Evolutionary conservation across 805 yeast species (phyloP).

Genomic region (Scheffersomyces amazonensis): DNA sequence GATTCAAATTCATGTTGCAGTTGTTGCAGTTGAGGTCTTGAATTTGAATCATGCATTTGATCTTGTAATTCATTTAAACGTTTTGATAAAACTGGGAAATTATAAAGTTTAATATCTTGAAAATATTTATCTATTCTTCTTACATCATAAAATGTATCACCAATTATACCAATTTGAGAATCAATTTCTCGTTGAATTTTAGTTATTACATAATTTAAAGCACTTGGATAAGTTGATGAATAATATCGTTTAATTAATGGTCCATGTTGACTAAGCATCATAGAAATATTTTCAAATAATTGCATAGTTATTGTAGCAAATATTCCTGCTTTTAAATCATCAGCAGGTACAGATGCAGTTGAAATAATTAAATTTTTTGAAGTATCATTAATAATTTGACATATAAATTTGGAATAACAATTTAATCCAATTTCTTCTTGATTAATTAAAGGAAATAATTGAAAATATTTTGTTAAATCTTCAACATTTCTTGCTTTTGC

Average conservation of each 20-base stretch:
- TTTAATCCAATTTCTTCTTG: conserved; percentile 68
- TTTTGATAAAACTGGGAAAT: conserved; percentile 24
- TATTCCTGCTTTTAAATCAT: conserved; percentile 40
- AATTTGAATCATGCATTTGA: conserved; percentile 4
- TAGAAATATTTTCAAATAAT: conserved; percentile 79
- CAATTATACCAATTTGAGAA: conserved; percentile 83
- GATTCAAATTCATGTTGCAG: conserved; percentile 13
- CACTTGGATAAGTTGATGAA: conserved; percentile 45
- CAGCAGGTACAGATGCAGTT: conserved; percentile 3
- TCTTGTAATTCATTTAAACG: conserved; percentile 11
- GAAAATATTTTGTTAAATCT: conserved; percentile 73
- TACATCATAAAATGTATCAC: conserved; percentile 81
- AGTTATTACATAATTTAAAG: conserved; percentile 65
- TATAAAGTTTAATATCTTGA: conserved; percentile 53
- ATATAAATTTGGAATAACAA: conserved; percentile 82
- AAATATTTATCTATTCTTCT: conserved; percentile 56
- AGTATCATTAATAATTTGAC: conserved; percentile 78
- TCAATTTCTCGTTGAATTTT: conserved; percentile 86
- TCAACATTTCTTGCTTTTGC: conserved; percentile 64
- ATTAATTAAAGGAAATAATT: conserved; percentile 82
- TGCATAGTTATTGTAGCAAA: conserved; percentile 61
- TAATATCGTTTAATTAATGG: conserved; percentile 73
- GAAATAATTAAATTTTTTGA: conserved; percentile 62
- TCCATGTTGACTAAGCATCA: conserved; percentile 82
- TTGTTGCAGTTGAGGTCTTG: conserved; percentile 1